Base-by-base conservation (phyloP, 2,329 filamentous ascomycete genomes). In the Berkeleyomyces rouxiae region DNA sequence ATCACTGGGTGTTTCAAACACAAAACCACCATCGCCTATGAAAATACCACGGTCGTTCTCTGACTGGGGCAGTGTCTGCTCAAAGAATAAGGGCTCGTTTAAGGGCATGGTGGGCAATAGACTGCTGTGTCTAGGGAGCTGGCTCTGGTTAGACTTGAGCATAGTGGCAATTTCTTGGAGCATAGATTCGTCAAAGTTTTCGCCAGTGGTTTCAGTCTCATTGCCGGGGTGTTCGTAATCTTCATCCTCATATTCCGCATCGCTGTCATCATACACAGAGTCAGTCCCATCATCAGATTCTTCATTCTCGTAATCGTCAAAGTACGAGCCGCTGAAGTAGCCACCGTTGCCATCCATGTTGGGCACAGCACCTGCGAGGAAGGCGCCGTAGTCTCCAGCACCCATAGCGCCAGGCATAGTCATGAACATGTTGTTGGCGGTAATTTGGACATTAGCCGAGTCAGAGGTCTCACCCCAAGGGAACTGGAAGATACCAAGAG, bases 381-480 rank as follows among this genome's bases (percentile, higher is more conserved):
- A 66, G 4, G 70, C 67, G 3, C 69, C 69, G 58, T 66, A 70
- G 13, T 72, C 58, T 4, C 65, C 63, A 3, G 70, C 68, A 16
- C 71, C 75, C 77, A 79, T 79, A 16, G 78, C 79, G 2, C 78
- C 78, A 5, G 79, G 74, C 75, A 82, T 79, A 31, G 76, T 73
- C 71, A 74, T 75, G 61, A 73, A 72, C 66, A 71, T 71, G 65
- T 72, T 70, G 53, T 65, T 70, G 16, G 65, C 47, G 7, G 70
- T 71, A 62, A 71, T 70, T 66, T 74, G 75, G 62, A 78, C 70
- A 37, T 71, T 78, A 7, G 78, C 78, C 61, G 76, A 76, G 70
- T 84, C 82, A 23, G 82, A 85, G 67, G 72, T 79, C 71, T 85
- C 82, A 11, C 83, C 83, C 81, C 82, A 85, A 2, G 83, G 81